Base-by-base conservation (phyloP, 164 flowering plant genomes). In the Magnolia kwangsiensis region DNA sequence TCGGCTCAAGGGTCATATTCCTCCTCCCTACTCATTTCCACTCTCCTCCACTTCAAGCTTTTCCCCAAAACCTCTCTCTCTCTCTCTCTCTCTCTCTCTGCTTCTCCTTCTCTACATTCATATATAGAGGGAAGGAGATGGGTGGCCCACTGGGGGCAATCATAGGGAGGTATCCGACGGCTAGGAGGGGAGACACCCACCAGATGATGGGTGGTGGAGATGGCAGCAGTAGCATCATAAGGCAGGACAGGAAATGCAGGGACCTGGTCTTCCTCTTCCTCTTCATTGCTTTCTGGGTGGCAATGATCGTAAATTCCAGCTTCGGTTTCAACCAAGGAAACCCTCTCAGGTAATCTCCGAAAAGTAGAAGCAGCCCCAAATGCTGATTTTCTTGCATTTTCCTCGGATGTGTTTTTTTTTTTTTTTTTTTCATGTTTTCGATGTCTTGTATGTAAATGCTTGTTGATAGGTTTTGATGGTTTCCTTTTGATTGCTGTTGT, bases 281-380 rank as follows among this genome's bases (percentile, higher is more conserved):
- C 74, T 96, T 96, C 77, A 88, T 92, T 78, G 96, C 92, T 27
- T 90, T 96, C 80, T 96, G 98, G 99, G 86, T 96, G 19, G 92
- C 92, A 19, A 93, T 96, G 97, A 91, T 92, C 81, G 99, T 96
- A 14, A 94, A 96, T 80, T 92, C 98, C 66, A 94, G 98, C 91
- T 91, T 96, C 77, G 98, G 90, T 27, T 94, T 94, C 82, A 87
- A 92, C 89, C 81, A 87, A 82, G 98, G 98, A 69, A 88, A 94
- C 87, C 98, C 98, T 16, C 80, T 85, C 51, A 94, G 99, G 99
- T 92, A 84, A 21, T 18, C 21, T 29, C 49, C 24, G 45, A 16
- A 18, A n/a, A 11, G 59, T 4, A 13, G 23, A 2, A 61, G 19
- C 18, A 16, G 61, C 61, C 61, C 61, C 13, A 55, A 55, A 55